These are phyloP conservation scores for Aspergillus sp. DNA, from an alignment of 2,329 filamentous ascomycete genomes.

Conservation along the genomic window DNA sequence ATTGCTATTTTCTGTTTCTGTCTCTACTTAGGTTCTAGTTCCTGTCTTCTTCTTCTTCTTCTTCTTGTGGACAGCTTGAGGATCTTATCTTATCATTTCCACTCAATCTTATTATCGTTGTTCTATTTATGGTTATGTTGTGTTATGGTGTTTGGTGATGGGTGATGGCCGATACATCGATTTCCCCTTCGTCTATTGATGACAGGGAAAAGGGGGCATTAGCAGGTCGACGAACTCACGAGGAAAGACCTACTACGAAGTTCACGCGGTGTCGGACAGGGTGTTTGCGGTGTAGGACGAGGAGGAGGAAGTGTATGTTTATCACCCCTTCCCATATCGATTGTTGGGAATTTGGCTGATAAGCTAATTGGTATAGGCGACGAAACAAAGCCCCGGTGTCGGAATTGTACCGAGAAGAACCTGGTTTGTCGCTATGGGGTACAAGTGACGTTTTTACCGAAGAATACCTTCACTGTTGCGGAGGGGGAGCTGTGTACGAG, in stretches of 20 bases:
- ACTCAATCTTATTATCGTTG: no score
- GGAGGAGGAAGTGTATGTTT: conserved; percentile 50
- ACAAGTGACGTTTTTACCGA: conserved; percentile 51
- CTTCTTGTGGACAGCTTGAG: no score
- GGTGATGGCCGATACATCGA: no score
- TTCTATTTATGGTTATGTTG: no score
- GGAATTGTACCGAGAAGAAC: conserved; percentile 50
- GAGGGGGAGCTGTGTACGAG: conserved; percentile 14
- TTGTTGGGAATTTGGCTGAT: not conserved
- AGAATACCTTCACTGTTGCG: conserved; percentile 50
- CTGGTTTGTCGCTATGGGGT: conserved; percentile 54
- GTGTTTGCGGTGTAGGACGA: conserved; percentile 53
- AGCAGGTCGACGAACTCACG: not conserved
- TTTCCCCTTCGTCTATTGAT: no score
- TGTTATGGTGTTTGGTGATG: no score
- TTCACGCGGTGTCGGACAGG: conserved; percentile 42
- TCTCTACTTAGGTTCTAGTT: no score
- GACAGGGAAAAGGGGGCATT: not conserved
- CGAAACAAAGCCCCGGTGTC: conserved; percentile 54
- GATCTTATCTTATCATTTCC: no score
- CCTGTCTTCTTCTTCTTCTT: no score
- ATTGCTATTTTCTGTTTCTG: no score
- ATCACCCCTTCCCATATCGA: no score
- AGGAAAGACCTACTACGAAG: conserved; percentile 7
- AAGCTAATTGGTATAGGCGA: conserved; percentile 44